Percentiles rank a stretch among this genome's conserved stretches.
Conservation (phyloP, 1,284 basidiomycete genomes). For the Ceratobasidium sp. region DNA sequence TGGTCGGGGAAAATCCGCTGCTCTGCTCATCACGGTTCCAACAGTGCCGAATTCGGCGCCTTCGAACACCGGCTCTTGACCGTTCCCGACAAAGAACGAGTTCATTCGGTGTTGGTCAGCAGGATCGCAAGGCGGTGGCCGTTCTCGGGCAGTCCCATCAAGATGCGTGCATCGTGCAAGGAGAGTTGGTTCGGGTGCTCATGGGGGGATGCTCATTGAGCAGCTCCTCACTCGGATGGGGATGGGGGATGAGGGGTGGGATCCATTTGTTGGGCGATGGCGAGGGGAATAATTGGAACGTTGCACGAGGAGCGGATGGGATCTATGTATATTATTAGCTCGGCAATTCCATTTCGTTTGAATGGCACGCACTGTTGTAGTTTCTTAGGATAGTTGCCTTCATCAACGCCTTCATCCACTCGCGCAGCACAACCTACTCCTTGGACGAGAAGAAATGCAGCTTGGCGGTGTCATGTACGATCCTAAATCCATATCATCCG, state of each 20-base stretch:
- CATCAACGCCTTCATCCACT: slow-evolving; percentile 99
- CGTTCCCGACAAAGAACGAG: slow-evolving; percentile 32
- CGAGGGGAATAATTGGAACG: slow-evolving; percentile 93
- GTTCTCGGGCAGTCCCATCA: slow-evolving; percentile 65
- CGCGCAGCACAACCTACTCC: slow-evolving; percentile 80
- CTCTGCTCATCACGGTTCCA: slow-evolving; percentile 15
- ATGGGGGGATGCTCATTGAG: slow-evolving; percentile 83
- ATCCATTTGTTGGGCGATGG: slow-evolving; percentile 94
- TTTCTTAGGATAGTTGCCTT: slow-evolving; percentile 96
- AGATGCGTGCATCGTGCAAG: slow-evolving; percentile 78
- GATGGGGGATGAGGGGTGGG: slow-evolving; percentile 93
- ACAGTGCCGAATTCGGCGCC: slow-evolving; percentile 46
- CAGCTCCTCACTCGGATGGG: slow-evolving; percentile 83
- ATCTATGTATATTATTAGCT: too few species aligned
- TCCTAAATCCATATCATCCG: slow-evolving; percentile 93
- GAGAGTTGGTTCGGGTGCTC: slow-evolving; percentile 92
- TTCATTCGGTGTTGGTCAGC: slow-evolving; percentile 32
- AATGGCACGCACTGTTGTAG: slow-evolving; percentile 82
- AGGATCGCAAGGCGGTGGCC: slow-evolving; percentile 23
- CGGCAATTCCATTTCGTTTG: too few species aligned
- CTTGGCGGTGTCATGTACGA: slow-evolving; percentile 87
- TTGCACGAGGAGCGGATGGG: slow-evolving; percentile 97
- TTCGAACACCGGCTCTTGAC: slow-evolving; percentile 49
- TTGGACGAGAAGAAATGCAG: slow-evolving; percentile 91
- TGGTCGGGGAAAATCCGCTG: too few species aligned